These are phyloP conservation scores for Sphaerulina musiva DNA, from an alignment of 2,329 filamentous ascomycete species.

Conservation along the genomic window DNA sequence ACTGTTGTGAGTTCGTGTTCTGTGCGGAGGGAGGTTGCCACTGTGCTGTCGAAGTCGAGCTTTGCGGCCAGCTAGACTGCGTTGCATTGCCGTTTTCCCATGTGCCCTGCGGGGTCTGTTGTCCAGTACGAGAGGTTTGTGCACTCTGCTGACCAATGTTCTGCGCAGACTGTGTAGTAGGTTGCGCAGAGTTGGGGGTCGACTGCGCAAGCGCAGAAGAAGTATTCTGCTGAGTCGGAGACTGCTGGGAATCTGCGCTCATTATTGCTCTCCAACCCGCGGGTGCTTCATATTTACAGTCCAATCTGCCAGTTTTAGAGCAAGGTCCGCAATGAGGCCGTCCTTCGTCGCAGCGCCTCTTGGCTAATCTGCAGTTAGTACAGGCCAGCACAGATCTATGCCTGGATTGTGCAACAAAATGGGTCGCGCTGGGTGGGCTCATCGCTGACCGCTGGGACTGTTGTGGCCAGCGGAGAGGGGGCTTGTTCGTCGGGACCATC, in stretches of 20 bases:
- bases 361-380: conserved; percentile 10
- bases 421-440: not conserved
- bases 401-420: not conserved
- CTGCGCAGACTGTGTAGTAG: not conserved
- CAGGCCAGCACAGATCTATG: conserved; percentile 7
- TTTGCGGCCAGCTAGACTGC: conserved; percentile 3
- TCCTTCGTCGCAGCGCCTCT: conserved; percentile 16
- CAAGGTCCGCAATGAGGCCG: conserved; percentile 15
- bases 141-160: not conserved
- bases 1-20: conserved; percentile 1
- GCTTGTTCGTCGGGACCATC: not conserved
- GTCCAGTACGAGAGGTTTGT: not conserved
- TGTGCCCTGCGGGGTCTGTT: not conserved
- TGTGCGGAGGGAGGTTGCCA: not conserved
- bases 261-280: not conserved
- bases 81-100: not conserved
- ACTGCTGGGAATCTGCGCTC: not conserved
- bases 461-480: conserved; percentile 2
- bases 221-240: not conserved
- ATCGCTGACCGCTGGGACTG: not conserved
- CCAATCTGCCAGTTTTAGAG: conserved; percentile 3
- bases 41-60: not conserved
- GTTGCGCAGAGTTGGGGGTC: not conserved
- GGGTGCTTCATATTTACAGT: conserved; percentile 15
- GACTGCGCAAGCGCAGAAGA: not conserved